Conservation (phyloP, 2,329 filamentous ascomycete species). For the Pleomassaria siparia region DNA sequence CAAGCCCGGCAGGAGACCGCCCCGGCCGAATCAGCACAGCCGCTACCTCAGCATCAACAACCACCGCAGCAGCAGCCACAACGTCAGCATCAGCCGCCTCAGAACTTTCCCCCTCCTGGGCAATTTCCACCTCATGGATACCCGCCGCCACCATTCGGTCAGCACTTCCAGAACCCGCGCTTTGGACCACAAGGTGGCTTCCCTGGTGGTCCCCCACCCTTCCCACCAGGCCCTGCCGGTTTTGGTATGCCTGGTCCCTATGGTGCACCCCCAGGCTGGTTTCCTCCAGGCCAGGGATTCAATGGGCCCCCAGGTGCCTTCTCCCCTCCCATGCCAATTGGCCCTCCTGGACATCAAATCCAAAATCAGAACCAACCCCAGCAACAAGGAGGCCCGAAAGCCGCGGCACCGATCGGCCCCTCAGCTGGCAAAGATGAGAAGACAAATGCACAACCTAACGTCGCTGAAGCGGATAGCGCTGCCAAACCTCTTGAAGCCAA, state of each 20-base stretch:
- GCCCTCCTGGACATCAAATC: conserved; percentile 53
- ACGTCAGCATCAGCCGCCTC: conserved; percentile 39
- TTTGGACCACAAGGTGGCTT: conserved; percentile 52
- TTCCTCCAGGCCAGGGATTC: conserved; percentile 74
- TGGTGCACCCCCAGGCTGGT: conserved; percentile 71
- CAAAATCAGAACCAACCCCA: conserved; percentile 43
- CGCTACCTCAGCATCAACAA: conserved; percentile 18
- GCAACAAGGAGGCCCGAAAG: conserved; percentile 42
- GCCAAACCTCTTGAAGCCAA: conserved; percentile 59
- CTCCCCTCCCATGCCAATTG: conserved; percentile 61
- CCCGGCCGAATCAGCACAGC: conserved; percentile 22
- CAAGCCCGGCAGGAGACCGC: conserved; percentile 7
- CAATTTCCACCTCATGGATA: conserved; percentile 47
- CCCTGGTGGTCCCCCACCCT: conserved; percentile 44
- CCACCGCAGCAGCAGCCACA: conserved; percentile 27
- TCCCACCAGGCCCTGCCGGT: conserved; percentile 57
- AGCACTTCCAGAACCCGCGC: conserved; percentile 47
- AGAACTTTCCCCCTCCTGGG: conserved; percentile 42
- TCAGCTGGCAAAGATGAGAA: conserved; percentile 32
- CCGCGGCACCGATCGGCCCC: conserved; percentile 30
- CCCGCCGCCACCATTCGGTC: conserved; percentile 43
- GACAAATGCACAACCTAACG: conserved; percentile 30
- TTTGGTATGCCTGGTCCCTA: conserved; percentile 69
- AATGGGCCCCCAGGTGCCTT: conserved; percentile 68
- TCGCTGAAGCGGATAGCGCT: conserved; percentile 49